Percentiles rank a stretch among this genome's conserved stretches.
These are phyloP conservation scores for Pelargonium citronellum DNA, from an alignment of 441 rosid species.

Conservation along the genomic window DNA sequence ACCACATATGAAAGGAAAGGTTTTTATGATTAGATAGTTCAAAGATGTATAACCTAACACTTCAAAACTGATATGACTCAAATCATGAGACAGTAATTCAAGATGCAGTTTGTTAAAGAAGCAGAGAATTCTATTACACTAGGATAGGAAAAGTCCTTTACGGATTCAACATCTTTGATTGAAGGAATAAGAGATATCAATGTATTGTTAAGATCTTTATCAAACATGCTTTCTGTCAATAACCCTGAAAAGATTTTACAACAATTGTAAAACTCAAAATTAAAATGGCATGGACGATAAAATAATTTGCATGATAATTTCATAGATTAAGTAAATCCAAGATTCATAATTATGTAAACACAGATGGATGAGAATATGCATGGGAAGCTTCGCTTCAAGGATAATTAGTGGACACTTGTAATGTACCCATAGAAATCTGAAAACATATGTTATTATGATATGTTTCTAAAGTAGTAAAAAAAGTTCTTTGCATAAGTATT, in stretches of 20 bases:
- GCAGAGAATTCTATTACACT: neutral
- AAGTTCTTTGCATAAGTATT: too few species aligned
- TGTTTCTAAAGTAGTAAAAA: too few species aligned
- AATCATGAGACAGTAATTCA: neutral
- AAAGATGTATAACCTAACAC: neutral
- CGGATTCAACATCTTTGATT: neutral
- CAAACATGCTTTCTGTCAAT: neutral
- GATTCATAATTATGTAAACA: neutral
- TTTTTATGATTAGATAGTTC: neutral
- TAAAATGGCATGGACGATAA: neutral
- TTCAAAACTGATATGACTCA: neutral
- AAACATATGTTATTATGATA: too few species aligned
- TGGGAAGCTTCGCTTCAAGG: neutral
- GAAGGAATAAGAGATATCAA: neutral
- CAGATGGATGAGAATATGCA: neutral
- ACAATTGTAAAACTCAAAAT: too few species aligned
- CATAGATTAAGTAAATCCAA: neutral
- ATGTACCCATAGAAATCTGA: neutral
- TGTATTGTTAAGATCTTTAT: neutral
- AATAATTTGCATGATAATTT: neutral
- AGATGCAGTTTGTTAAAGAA: neutral
- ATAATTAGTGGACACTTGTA: neutral
- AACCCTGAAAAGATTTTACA: neutral
- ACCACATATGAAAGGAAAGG: neutral
- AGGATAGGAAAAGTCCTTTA: neutral